Evolutionary conservation across 129 eudicot species (phyloP).

Genomic region (Tagetes erecta): DNA sequence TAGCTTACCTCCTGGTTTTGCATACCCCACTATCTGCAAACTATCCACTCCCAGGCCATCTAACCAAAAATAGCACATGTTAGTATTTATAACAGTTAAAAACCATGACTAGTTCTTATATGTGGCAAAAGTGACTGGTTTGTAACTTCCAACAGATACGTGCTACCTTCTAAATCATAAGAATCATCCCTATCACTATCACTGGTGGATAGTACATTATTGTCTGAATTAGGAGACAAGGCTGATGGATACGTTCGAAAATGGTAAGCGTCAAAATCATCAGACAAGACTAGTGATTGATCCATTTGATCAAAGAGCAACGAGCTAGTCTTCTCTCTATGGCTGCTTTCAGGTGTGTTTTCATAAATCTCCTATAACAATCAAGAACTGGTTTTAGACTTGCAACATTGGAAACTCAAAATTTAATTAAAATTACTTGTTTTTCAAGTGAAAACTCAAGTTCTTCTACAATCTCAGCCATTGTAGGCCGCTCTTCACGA

Average conservation of each 20-base stretch:
- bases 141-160: background rate
- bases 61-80: slow-evolving; percentile 13
- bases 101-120: background rate
- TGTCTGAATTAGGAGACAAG: too few species aligned
- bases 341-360: background rate
- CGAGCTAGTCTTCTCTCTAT: background rate
- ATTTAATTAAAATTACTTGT: background rate
- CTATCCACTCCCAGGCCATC: slow-evolving; percentile 78
- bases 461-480: background rate
- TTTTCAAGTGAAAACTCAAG: background rate
- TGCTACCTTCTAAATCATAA: slow-evolving; percentile 1
- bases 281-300: background rate
- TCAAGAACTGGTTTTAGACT: background rate
- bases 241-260: too few species aligned
- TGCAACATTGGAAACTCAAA: background rate
- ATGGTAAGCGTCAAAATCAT: too few species aligned
- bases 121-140: background rate
- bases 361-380: background rate
- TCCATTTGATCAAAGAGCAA: background rate
- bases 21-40: slow-evolving; percentile 86
- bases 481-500: background rate
- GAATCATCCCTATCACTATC: background rate
- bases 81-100: slow-evolving; percentile 12
- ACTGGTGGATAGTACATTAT: background rate
- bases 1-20: slow-evolving; percentile 73